Percentiles rank a stretch among this genome's conserved stretches.
Conservation (phyloP, 305 asterid genomes). For the Salvia sclarea region DNA sequence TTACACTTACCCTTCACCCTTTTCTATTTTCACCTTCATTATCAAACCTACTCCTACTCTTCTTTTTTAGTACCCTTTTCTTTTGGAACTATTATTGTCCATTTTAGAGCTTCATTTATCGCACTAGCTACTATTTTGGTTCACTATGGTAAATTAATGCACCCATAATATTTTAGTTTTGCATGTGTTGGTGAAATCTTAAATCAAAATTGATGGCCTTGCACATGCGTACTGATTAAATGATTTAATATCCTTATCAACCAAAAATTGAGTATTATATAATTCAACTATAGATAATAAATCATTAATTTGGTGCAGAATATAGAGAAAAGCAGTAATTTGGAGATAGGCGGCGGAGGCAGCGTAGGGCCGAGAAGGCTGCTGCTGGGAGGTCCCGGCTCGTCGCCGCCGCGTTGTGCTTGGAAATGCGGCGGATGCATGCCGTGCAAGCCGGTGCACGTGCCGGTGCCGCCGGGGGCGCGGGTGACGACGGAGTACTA, state of each 20-base stretch:
- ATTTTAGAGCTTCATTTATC: background rate
- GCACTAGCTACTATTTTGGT: background rate
- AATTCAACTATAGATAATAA: background rate
- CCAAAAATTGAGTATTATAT: background rate
- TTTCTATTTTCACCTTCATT: background rate
- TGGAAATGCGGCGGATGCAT: conserved; percentile 60
- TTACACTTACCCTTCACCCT: background rate
- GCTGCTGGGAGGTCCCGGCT: conserved; percentile 51
- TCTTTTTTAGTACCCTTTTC: background rate
- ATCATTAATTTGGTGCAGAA: conserved; percentile 21
- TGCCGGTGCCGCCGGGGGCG: conserved; percentile 68
- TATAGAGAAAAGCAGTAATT: conserved; percentile 16
- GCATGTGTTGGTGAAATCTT: background rate
- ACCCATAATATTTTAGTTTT: background rate
- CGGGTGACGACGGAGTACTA: conserved; percentile 67
- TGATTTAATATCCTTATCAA: background rate
- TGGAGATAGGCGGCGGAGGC: background rate
- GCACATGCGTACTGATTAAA: background rate
- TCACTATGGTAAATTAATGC: background rate
- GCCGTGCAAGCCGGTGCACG: conserved; percentile 69
- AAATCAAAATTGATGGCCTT: background rate
- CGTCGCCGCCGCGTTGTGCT: conserved; percentile 67
- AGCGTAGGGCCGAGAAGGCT: conserved; percentile 37
- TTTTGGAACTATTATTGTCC: background rate
- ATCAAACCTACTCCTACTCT: background rate